Evolutionary conservation across 371 early-diverging fungal species (phyloP).

Genomic region (Actinomortierella ambigua): DNA sequence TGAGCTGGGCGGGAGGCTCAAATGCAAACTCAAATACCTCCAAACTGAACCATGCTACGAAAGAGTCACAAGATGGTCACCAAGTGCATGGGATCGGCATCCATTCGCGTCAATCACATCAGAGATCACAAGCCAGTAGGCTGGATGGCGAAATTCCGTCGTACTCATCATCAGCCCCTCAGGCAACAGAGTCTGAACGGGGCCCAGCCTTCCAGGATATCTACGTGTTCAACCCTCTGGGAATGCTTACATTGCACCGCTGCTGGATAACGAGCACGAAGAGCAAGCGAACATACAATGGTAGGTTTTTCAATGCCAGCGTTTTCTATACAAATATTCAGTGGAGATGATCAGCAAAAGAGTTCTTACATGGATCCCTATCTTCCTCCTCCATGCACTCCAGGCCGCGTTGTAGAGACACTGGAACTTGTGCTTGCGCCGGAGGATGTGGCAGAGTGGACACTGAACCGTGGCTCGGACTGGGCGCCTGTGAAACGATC

Average conservation of each 20-base stretch:
- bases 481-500: constrained; percentile 50
- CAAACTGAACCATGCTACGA: too few relatives aligned
- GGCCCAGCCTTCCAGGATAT: constrained; percentile 60
- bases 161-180: too few relatives aligned
- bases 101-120: too few relatives aligned
- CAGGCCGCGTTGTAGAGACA: constrained; percentile 55
- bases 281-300: constrained; percentile 55
- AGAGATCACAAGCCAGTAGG: too few relatives aligned
- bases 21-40: too few relatives aligned
- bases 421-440: constrained; percentile 56
- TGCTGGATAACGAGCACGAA: constrained; percentile 62
- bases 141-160: too few relatives aligned
- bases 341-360: too few relatives aligned
- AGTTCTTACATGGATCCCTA: too few relatives aligned
- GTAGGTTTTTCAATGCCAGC: constrained; percentile 5
- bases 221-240: constrained; percentile 63
- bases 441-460: constrained; percentile 68
- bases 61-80: too few relatives aligned
- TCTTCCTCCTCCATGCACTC: too few relatives aligned
- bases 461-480: constrained; percentile 53
- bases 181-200: constrained; percentile 22
- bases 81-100: too few relatives aligned
- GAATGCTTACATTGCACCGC: constrained; percentile 62
- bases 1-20: constrained; percentile 34
- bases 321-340: too few relatives aligned